Base-by-base conservation (phyloP, 495 filamentous ascomycete species). In the Trichoderma asperelloides region DNA sequence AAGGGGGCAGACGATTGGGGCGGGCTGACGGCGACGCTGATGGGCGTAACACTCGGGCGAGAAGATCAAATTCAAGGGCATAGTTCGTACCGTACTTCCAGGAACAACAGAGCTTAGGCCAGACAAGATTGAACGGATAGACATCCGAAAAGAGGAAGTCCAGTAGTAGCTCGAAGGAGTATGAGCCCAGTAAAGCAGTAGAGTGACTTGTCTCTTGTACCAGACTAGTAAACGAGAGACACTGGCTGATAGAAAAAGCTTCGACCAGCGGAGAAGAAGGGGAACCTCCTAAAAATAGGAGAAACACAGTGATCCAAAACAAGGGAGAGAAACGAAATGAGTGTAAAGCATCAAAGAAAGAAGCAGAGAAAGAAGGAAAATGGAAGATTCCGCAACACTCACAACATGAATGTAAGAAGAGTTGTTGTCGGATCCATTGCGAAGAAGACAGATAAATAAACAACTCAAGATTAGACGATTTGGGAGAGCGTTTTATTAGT, bases 331-430 rank as follows among this genome's bases (percentile, higher is more conserved):
- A 63, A 65, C n/a, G 62, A 67, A 27, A 62, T 28, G 25, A 65
- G 62, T 60, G 66, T 78, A 78, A 78, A 72, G 83, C 78, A 85
- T 70, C 71, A 81, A 70, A 67, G 83, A 82, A 69, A 81, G 82
- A 74, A 82, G 64, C 33, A 4, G 49, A 68, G 70, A 65, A 69
- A 68, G 18, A 69, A 67, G 47, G 27, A 51, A 51, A 51, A 23
- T 68, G 45, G 55, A 60, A 60, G 55, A 60, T 27, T 27, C 55
- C 55, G 55, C 55, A 30, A 30, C 70, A 86, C 87, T 87, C 79
- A 90, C 88, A 91, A 75, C 77, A 89, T 80, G 70, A 90, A 90
- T 67, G 88, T 89, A 79, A 89, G 87, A 72, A 91, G 83, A 27
- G 88, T 89, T n/a, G 87, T 89, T n/a, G 84, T 87, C 49, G 79